These are phyloP conservation scores for Volvox africanus DNA, from an alignment of 139 green algal genomes.

Conservation along the genomic window DNA sequence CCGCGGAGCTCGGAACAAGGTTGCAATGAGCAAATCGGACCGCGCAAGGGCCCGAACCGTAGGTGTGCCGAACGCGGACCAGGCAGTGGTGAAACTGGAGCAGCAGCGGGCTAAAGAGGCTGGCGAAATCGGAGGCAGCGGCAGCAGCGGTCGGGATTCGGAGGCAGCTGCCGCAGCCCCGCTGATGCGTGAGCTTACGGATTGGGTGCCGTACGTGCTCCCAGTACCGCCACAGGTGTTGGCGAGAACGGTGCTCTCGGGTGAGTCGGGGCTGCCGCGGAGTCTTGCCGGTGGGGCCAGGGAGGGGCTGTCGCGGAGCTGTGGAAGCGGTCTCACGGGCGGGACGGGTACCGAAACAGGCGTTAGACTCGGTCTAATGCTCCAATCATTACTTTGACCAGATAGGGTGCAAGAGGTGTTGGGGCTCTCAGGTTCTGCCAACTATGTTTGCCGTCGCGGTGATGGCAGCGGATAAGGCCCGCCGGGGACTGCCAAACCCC, in stretches of 20 bases:
- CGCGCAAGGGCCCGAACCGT: background rate
- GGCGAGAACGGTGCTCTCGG: background rate
- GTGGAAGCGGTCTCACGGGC: too few relatives aligned
- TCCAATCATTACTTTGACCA: too few relatives aligned
- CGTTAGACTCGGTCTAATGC: too few relatives aligned
- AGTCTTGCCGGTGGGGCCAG: too few relatives aligned
- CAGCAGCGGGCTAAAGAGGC: background rate
- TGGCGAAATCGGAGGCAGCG: background rate
- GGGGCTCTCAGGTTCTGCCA: too few relatives aligned
- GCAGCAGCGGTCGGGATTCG: background rate
- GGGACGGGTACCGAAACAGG: too few relatives aligned
- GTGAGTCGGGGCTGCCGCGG: background rate
- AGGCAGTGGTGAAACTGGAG: background rate
- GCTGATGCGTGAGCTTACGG: background rate
- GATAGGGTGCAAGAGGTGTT: too few relatives aligned
- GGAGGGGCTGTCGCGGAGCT: too few relatives aligned
- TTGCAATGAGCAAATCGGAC: background rate
- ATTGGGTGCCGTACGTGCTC: constrained; percentile 12
- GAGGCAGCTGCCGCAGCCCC: background rate
- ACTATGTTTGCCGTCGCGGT: too few relatives aligned
- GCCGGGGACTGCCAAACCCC: too few relatives aligned
- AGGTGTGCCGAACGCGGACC: background rate
- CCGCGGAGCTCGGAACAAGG: background rate
- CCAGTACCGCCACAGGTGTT: constrained; percentile 14
- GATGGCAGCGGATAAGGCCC: too few relatives aligned